phyloP scores from a whole-genome alignment of 352 stramenopile species.

The Phytophthora podocarpi region DNA sequence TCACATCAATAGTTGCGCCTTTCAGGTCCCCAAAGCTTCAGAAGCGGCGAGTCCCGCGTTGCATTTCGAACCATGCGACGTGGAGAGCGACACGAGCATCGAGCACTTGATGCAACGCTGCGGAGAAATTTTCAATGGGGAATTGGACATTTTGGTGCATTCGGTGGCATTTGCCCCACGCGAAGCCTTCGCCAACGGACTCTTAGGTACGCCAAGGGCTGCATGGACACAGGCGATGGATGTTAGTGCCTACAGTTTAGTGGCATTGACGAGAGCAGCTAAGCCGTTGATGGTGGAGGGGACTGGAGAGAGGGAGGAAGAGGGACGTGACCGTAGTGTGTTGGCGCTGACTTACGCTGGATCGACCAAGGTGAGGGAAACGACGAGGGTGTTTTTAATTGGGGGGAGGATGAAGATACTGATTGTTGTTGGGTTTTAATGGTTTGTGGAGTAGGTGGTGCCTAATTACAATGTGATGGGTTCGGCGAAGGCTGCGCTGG shows the following conservation, averaged over 20 bases:
- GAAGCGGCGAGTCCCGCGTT: constrained; percentile 24
- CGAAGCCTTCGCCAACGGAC: constrained; percentile 70
- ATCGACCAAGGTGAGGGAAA: constrained; percentile 46
- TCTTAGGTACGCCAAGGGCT: constrained; percentile 49
- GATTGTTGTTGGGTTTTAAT: constrained; percentile 16
- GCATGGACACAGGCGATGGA: constrained; percentile 84
- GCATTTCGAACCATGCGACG: constrained; percentile 76
- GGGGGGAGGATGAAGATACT: constrained; percentile 4
- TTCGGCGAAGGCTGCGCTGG: constrained; percentile 89
- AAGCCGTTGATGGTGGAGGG: constrained; percentile 53
- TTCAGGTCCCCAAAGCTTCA: constrained; percentile 32
- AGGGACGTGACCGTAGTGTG: constrained; percentile 69
- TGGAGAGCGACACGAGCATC: constrained; percentile 66
- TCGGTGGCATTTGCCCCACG: constrained; percentile 89
- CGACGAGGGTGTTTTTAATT: not conserved
- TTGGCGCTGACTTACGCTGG: constrained; percentile 90
- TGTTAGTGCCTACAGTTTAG: constrained; percentile 91
- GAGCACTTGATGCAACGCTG: constrained; percentile 52
- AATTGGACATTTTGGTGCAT: constrained; percentile 89
- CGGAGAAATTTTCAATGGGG: constrained; percentile 46
- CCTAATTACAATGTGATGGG: constrained; percentile 94
- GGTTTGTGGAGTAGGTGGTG: constrained; percentile 51
- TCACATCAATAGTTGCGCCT: constrained; percentile 58
- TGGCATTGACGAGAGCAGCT: constrained; percentile 73
- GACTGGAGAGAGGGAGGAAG: constrained; percentile 3